Percentiles rank a stretch among this genome's conserved stretches.
phyloP scores from a whole-genome alignment of 208 protist species.

The Angomonas ambiguus region DNA sequence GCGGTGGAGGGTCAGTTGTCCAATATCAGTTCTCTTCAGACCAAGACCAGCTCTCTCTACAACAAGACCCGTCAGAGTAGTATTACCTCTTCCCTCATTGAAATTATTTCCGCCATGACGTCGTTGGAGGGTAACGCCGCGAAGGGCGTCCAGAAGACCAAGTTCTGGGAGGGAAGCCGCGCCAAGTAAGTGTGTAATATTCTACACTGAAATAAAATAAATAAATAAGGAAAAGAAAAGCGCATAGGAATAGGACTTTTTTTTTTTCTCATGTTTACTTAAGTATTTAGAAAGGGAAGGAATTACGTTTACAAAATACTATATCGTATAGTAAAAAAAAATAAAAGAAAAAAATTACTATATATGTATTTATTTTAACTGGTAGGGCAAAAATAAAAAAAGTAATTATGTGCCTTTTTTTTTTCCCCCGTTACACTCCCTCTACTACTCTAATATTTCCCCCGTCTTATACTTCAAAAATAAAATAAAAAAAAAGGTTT shows the following conservation, averaged over 20 bases:
- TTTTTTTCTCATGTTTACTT: neutral
- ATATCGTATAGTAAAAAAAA: neutral
- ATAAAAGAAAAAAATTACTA: neutral
- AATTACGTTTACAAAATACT: neutral
- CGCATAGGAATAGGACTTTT: neutral
- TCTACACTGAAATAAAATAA: neutral
- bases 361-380: conserved; percentile 14
- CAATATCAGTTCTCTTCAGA: conserved; percentile 79
- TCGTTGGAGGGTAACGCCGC: conserved; percentile 78
- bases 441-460: neutral
- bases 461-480: neutral
- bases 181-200: conserved; percentile 29
- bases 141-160: conserved; percentile 72
- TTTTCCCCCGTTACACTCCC: conserved; percentile 9
- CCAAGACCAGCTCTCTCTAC: conserved; percentile 86
- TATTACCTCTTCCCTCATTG: conserved; percentile 87
- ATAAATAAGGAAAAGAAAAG: neutral
- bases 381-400: conserved; percentile 7
- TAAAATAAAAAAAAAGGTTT: neutral
- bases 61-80: conserved; percentile 89
- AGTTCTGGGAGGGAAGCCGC: conserved; percentile 79
- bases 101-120: conserved; percentile 90
- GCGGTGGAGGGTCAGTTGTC: conserved; percentile 88
- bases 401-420: neutral
- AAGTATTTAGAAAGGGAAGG: neutral